phyloP scores from a whole-genome alignment of 257 asterid species.

The Jasminum sambac region DNA sequence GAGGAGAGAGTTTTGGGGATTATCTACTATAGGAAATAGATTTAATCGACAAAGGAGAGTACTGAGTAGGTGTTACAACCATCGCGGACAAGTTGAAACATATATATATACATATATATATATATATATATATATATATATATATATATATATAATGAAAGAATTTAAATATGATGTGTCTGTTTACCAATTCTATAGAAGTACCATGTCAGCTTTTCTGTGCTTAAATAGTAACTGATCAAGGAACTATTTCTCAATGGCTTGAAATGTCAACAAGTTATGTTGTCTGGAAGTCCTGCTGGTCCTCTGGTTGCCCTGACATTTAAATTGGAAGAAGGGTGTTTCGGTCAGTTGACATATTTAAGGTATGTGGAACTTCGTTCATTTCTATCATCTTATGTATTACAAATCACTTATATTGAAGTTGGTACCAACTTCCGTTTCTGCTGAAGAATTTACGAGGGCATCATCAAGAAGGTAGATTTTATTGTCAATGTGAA shows the following conservation, averaged over 20 bases:
- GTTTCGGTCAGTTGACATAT: slow-evolving; percentile 93
- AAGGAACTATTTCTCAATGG: slow-evolving; percentile 17
- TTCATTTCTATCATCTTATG: slow-evolving; percentile 11
- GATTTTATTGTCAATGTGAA: slow-evolving; percentile 81
- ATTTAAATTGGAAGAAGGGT: slow-evolving; percentile 94
- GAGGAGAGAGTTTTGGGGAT: no score
- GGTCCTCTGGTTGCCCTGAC: slow-evolving; percentile 98
- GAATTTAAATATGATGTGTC: neutral
- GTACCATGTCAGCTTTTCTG: neutral
- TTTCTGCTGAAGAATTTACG: slow-evolving; percentile 69
- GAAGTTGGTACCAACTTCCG: slow-evolving; percentile 14
- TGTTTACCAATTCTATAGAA: neutral
- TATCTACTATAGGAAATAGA: no score
- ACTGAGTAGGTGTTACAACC: no score
- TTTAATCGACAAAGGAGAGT: no score
- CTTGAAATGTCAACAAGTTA: slow-evolving; percentile 51
- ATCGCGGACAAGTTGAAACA: no score
- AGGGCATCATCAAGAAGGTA: slow-evolving; percentile 94
- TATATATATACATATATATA: no score
- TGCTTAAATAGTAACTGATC: slow-evolving; percentile 7
- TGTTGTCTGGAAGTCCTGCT: slow-evolving; percentile 77
- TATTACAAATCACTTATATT: neutral
- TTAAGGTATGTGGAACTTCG: slow-evolving; percentile 51
- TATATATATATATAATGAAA: no score
- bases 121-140: no score